Evolutionary conservation across 1,139 yeast species (phyloP), one percentile per base, ranked within the genome.

Genomic region (Hyphopichia pseudoburtonii): DNA sequence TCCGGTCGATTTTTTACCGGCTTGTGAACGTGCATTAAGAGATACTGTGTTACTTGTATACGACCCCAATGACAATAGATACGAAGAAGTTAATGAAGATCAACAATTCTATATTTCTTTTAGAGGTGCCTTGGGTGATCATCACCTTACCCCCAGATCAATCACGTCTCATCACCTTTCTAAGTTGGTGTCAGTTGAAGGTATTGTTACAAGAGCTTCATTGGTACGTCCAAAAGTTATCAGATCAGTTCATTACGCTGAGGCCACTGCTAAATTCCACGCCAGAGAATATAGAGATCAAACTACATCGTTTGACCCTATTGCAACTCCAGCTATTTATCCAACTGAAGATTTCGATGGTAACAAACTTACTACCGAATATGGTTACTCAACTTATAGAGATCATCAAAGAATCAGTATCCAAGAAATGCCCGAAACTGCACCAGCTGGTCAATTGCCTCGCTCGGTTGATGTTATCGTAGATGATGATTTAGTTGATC

Each of bases 371-470:
- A 73, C 79, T 24, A 90, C 97, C 0, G 98, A 92, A 58, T 92
- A 87, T 56, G 99, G 99, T 3, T 86, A 83, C 57, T 85, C 94
- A 16, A 88, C 95, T 16, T 92, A 88, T 59, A 76, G 92, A 51
- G 98, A 92, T 62, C 97, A 92, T 57, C 99, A 92, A 64, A 86
- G 89, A 32, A 76, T 92, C 26, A 81, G 96, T 0, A 85, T 92
- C 27, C 99, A 92, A 62, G 99, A 92, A 66, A 87, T 94, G 92
- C 99, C 98, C 1, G 99, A 92, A 65, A 77, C 85, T 48, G 97
- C 98, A 0, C 98, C 98, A 14, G 95, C 97, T 1, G 98, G 99
- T 42, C 98, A 92, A 63, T 72, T 92, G 45, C 98, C 99, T 29
- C 74, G 98, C 49, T 83, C 96, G 2, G 78, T 92, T 28, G 98